These are phyloP conservation scores for Hypoxylon lenormandii DNA, from an alignment of 495 filamentous ascomycete species.

Conservation along the genomic window DNA sequence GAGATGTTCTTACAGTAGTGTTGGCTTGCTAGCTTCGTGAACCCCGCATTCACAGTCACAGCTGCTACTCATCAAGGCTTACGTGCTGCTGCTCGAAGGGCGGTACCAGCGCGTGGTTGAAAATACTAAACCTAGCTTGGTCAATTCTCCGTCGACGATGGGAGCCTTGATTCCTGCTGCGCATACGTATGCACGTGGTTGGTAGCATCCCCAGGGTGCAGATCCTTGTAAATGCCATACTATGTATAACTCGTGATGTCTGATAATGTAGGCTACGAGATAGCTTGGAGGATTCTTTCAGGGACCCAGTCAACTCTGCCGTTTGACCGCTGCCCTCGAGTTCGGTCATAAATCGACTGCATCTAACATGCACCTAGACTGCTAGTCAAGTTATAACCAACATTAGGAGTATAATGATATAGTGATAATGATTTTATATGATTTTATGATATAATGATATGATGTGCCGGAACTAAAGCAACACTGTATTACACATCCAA, in stretches of 20 bases:
- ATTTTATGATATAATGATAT: too few species aligned
- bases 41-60: constrained; percentile 38
- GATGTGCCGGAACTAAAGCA: background rate
- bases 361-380: background rate
- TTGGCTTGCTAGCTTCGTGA: constrained; percentile 27
- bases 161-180: constrained; percentile 21
- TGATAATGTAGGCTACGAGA: constrained; percentile 27
- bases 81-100: constrained; percentile 10
- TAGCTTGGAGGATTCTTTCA: constrained; percentile 18
- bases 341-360: constrained; percentile 2
- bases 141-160: constrained; percentile 29
- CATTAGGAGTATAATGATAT: background rate
- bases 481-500: constrained; percentile 13
- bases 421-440: too few species aligned
- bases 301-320: constrained; percentile 27
- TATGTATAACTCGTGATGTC: constrained; percentile 40
- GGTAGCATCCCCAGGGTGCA: constrained; percentile 27
- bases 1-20: constrained; percentile 23
- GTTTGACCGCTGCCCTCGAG: constrained; percentile 12
- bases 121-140: constrained; percentile 41
- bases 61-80: constrained; percentile 10
- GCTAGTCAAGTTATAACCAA: background rate
- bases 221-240: constrained; percentile 34
- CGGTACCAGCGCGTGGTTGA: constrained; percentile 44
- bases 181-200: constrained; percentile 1